These are phyloP conservation scores for Candida maesae DNA, from an alignment of 805 yeast species.

Conservation along the genomic window DNA sequence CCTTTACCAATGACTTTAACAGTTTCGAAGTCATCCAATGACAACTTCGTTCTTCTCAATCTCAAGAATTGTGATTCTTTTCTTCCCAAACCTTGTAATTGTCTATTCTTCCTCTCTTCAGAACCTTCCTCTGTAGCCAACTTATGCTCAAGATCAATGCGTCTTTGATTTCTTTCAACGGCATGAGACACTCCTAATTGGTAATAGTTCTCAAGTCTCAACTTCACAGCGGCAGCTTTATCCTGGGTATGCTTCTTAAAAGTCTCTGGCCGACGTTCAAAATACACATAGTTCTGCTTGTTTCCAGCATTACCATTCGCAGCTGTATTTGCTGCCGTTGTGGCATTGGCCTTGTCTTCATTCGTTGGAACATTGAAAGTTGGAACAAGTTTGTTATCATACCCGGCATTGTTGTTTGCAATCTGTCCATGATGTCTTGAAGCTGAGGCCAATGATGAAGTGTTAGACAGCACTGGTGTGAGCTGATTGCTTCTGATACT, in stretches of 20 bases:
- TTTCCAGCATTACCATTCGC: no score
- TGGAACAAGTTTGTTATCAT: slow-evolving; percentile 8
- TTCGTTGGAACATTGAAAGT: slow-evolving; percentile 17
- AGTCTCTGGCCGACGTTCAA: slow-evolving; percentile 29
- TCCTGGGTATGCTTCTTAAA: slow-evolving; percentile 30
- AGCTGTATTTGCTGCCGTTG: no score
- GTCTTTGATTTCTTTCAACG: slow-evolving; percentile 90
- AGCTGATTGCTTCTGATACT: slow-evolving; percentile 27
- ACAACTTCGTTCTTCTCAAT: slow-evolving; percentile 84
- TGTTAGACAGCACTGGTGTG: slow-evolving; percentile 24
- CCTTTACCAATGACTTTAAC: slow-evolving; percentile 99
- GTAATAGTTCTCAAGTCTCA: slow-evolving; percentile 80
- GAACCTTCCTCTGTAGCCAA: slow-evolving; percentile 65
- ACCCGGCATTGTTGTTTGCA: slow-evolving; percentile 7
- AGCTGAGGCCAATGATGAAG: slow-evolving; percentile 21
- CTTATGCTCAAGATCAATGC: slow-evolving; percentile 81
- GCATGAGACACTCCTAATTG: slow-evolving; percentile 92
- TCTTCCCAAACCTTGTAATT: slow-evolving; percentile 75
- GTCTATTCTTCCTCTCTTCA: slow-evolving; percentile 65
- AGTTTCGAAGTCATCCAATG: slow-evolving; percentile 91
- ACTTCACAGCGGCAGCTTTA: slow-evolving; percentile 51
- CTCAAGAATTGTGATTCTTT: slow-evolving; percentile 87
- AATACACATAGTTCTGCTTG: slow-evolving; percentile 27
- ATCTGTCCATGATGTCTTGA: slow-evolving; percentile 6
- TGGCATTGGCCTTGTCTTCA: slow-evolving; percentile 6